phyloP scores from a whole-genome alignment of 495 filamentous ascomycete species.

The Neurospora hispaniola region DNA sequence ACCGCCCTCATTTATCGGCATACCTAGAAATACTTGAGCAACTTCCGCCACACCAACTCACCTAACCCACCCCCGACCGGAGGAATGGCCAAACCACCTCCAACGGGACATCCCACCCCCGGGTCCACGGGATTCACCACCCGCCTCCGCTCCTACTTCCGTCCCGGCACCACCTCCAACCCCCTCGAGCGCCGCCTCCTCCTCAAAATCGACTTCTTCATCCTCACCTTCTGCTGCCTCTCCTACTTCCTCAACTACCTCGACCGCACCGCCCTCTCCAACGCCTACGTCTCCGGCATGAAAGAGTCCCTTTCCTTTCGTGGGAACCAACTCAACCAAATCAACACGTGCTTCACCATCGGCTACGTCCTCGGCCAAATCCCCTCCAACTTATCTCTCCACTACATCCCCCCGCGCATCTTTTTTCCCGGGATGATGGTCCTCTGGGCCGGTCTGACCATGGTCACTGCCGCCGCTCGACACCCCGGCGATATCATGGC shows the following conservation, averaged over 20 bases:
- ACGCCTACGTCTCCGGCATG: conserved; percentile 60
- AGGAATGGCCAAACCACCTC: background rate
- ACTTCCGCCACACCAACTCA: too few species aligned
- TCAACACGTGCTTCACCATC: conserved; percentile 43
- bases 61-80: too few species aligned
- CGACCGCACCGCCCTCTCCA: conserved; percentile 48
- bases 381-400: conserved; percentile 49
- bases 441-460: conserved; percentile 50
- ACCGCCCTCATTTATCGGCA: background rate
- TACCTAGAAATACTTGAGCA: background rate
- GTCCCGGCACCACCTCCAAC: conserved; percentile 11
- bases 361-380: conserved; percentile 49
- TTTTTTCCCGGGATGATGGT: conserved; percentile 54
- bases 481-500: conserved; percentile 47
- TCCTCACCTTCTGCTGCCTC: conserved; percentile 53
- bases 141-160: background rate
- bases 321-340: conserved; percentile 47
- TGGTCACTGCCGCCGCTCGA: conserved; percentile 44
- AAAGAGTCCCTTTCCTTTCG: conserved; percentile 48
- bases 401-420: conserved; percentile 45
- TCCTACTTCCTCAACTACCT: conserved; percentile 46
- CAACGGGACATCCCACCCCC: too few species aligned
- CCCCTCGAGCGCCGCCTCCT: conserved; percentile 37
- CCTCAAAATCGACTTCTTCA: conserved; percentile 54
- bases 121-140: background rate